Evolutionary conservation across 306 rosid species (phyloP).

Genomic region (Inga oerstediana): DNA sequence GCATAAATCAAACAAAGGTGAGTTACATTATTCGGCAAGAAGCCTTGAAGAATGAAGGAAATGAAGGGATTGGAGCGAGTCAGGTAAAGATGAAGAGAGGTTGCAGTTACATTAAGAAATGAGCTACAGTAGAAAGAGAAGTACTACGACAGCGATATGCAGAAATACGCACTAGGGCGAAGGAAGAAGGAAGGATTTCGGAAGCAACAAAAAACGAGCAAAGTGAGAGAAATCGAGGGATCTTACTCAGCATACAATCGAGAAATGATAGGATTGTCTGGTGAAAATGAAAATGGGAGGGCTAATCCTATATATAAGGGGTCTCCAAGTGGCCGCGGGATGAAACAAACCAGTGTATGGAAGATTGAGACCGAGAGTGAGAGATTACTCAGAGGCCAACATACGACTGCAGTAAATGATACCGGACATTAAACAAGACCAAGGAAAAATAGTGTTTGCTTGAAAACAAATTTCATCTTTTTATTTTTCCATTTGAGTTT

Average conservation of each 20-base stretch:
- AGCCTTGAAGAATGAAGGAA: slow-evolving; percentile 23
- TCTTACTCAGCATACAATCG: slow-evolving; percentile 27
- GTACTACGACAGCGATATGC: slow-evolving; percentile 26
- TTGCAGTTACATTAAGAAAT: slow-evolving; percentile 60
- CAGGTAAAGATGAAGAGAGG: slow-evolving; percentile 25
- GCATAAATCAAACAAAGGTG: slow-evolving; percentile 47
- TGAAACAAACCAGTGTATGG: not conserved
- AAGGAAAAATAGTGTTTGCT: too few relatives aligned
- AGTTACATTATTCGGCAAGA: slow-evolving; percentile 63
- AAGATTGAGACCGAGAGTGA: not conserved
- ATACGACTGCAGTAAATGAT: not conserved
- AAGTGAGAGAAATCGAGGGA: slow-evolving; percentile 37
- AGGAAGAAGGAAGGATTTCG: slow-evolving; percentile 31
- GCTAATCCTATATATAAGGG: slow-evolving; percentile 39
- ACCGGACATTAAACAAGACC: too few relatives aligned
- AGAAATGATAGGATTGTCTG: slow-evolving; percentile 32
- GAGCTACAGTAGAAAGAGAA: slow-evolving; percentile 27
- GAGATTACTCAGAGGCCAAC: not conserved
- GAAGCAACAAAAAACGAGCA: slow-evolving; percentile 30
- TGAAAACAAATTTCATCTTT: too few relatives aligned
- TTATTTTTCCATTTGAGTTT: too few relatives aligned
- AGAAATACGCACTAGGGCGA: slow-evolving; percentile 28
- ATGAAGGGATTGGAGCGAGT: slow-evolving; percentile 14
- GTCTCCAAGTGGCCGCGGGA: slow-evolving; percentile 3
- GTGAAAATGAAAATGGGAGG: slow-evolving; percentile 52